phyloP scores from a whole-genome alignment of 192 early-diverging fungal species.

The Podila minutissima region DNA sequence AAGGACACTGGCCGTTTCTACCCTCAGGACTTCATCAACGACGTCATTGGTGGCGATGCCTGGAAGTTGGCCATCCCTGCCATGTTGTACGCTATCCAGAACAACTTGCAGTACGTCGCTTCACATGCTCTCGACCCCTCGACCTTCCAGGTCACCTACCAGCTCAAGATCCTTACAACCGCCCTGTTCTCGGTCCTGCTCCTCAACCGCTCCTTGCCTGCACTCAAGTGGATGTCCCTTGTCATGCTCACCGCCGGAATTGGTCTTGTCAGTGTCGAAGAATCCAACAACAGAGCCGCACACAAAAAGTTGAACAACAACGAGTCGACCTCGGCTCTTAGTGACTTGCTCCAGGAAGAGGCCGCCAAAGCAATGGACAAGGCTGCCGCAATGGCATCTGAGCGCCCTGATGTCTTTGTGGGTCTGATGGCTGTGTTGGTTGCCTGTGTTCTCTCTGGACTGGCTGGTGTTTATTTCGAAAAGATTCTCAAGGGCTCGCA shows the following conservation, averaged over 20 bases:
- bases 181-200: conserved; percentile 92
- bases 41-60: conserved; percentile 73
- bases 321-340: conserved; percentile 9
- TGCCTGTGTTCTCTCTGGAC: conserved; percentile 91
- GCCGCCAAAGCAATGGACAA: conserved; percentile 2
- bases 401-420: conserved; percentile 62
- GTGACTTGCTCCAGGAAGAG: conserved; percentile 18
- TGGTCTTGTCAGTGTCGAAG: conserved; percentile 83
- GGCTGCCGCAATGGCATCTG: conserved; percentile 19
- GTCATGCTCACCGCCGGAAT: conserved; percentile 87
- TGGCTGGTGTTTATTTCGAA: conserved; percentile 99
- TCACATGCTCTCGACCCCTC: conserved; percentile 90
- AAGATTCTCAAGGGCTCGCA: conserved; percentile 91
- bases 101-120: conserved; percentile 95
- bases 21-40: conserved; percentile 43
- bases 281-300: conserved; percentile 44
- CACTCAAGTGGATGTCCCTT: conserved; percentile 86
- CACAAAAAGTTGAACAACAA: conserved; percentile 6
- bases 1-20: conserved; percentile 30
- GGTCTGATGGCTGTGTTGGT: conserved; percentile 83
- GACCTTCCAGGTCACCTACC: conserved; percentile 97
- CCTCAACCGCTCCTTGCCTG: conserved; percentile 73
- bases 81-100: conserved; percentile 92
- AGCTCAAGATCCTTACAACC: conserved; percentile 97
- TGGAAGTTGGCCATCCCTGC: conserved; percentile 92